Base-by-base conservation (phyloP, 495 filamentous ascomycete genomes). In the Hyaloscypha hepaticicola region DNA sequence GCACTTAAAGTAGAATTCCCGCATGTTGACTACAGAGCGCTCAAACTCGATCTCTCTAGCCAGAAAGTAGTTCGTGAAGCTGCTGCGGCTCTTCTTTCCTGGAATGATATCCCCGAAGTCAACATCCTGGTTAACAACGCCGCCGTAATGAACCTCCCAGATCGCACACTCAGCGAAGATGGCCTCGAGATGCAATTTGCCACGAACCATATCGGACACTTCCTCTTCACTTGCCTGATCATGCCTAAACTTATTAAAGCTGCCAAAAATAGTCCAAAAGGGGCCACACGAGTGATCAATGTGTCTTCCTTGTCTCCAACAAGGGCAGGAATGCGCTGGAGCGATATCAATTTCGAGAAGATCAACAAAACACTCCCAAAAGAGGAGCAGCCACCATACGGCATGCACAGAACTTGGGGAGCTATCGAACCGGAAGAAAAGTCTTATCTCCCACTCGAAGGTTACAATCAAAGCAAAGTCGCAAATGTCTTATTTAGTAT, bases 111-210 rank as follows among this genome's bases (percentile, higher is more conserved):
- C 12, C 56, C 56, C 4, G 45, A n/a, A n/a, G 60, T 90, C 33
- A 83, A 90, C 71, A 82, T 88, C 27, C 68, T 90, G 1, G 82
- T 90, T 70, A 88, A 90, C 76, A 90, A 88, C 69, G 87, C 88
- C 14, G 88, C 83, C 5, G 80, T 90, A 59, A 90, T 90, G 87
- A 76, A 78, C 45, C 24, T 75, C 77, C 66, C 69, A 72, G 58
- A 72, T 73, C 78, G 69, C 65, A 62, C 60, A 31, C 68, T 70
- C 60, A 83, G 72, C 62, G 74, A 67, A 52, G 64, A 61, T 49
- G 77, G 79, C 9, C 72, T 81, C 58, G 87, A 89, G 70, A 73
- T 78, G 55, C 85, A 88, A 66, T 75, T 89, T 12, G 85, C 79
- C n/a, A 78, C 80, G 41, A 86, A 84, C 72, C 79, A 86, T 65